Evolutionary conservation across 2,329 filamentous ascomycete genomes (phyloP).

Genomic region (Penicillium nordicum): DNA sequence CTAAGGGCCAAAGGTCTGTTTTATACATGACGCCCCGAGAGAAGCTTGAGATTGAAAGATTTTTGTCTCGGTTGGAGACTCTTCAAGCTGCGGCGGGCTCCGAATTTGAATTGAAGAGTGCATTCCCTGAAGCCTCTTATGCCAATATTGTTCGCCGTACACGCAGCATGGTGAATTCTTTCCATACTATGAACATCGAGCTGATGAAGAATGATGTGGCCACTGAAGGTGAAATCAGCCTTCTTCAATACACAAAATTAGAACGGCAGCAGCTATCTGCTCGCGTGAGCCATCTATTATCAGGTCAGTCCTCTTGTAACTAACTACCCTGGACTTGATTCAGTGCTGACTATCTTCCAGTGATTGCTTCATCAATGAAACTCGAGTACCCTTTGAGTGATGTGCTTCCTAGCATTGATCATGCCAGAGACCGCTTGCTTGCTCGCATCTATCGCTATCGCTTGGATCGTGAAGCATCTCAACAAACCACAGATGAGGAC

Average conservation of each 20-base stretch:
- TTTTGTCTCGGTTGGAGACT: constrained; percentile 67
- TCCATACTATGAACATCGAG: constrained; percentile 94
- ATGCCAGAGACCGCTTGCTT: constrained; percentile 75
- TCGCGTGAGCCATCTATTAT: constrained; percentile 82
- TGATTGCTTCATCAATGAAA: constrained; percentile 89
- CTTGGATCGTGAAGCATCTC: constrained; percentile 58
- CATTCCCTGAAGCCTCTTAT: constrained; percentile 74
- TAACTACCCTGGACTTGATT: neutral
- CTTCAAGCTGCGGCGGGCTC: constrained; percentile 70
- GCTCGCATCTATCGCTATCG: constrained; percentile 86
- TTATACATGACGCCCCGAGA: constrained; percentile 86
- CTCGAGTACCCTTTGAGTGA: constrained; percentile 91
- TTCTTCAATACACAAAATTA: constrained; percentile 72
- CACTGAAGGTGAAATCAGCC: constrained; percentile 73
- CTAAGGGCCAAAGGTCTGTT: constrained; percentile 54
- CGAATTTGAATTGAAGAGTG: constrained; percentile 84
- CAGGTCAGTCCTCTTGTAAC: constrained; percentile 42
- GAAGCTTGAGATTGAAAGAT: constrained; percentile 81
- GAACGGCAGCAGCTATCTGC: constrained; percentile 80
- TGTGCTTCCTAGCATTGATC: constrained; percentile 76
- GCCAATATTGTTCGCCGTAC: constrained; percentile 74
- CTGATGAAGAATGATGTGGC: constrained; percentile 74
- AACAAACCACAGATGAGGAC: constrained; percentile 56
- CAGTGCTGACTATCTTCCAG: constrained; percentile 52
- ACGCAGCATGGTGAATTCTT: constrained; percentile 81